Evolutionary conservation across 805 yeast species (phyloP), one percentile per base, ranked within the genome.

Genomic region (Sungouiella blattae): DNA sequence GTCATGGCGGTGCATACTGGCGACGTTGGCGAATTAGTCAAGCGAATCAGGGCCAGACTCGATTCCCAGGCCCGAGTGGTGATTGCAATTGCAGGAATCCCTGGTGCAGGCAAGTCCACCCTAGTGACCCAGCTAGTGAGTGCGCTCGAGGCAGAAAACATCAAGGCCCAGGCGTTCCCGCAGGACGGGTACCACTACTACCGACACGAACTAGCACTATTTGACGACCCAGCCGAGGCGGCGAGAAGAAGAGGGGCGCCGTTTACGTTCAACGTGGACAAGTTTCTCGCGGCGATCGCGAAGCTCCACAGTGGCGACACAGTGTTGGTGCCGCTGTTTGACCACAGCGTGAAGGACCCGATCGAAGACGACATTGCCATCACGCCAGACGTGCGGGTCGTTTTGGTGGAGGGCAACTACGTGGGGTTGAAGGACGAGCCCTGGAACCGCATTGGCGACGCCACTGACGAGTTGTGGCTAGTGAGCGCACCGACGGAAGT

Each of bases 51-150:
- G 23, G 16, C 26, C 4, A 27, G 20, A 27, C 16, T 18, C 29
- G 20, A 16, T 16, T 5, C 20, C 6, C 29, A 27, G 21, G 17
- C n/a, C 22, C 17, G 89, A 44, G 54, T 78, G 2, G 40, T 82
- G 12, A 64, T 87, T 7, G 62, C 83, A 0, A 50, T 87, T 9
- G 78, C 80, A 2, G 96, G 95, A 1, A 70, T 79, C 0, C 95
- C 96, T 2, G 96, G 96, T 5, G 77, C 89, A 1, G 96, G 96
- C 0, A 87, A 87, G 55, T 73, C 89, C 3, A 83, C 94, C 0
- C 50, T 80, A 23, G 79, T 89, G 1, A 51, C 52, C 25, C 36
- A 56, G 4, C 60, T 87, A 5, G 71, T 71, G 67, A 44, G 36
- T 45, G 16, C 38, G 48, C 43, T 67, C 22, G 51, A 42, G 28